A percentile compares a stretch with the other conserved stretches of the same genome.
phyloP scores from a whole-genome alignment of 2,329 filamentous ascomycete genomes.

The Trichophyton verrucosum region DNA sequence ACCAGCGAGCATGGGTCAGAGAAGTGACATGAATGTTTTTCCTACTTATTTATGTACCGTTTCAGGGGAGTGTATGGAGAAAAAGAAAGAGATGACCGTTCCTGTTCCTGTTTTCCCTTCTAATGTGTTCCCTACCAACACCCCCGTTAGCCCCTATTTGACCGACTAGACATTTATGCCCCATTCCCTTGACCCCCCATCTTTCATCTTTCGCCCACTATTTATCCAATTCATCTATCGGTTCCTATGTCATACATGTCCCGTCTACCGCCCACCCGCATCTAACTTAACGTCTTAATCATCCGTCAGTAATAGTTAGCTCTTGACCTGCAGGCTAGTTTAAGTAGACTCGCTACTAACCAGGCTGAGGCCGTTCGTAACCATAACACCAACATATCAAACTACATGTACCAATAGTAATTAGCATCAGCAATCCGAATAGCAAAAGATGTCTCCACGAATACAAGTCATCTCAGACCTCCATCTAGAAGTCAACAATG shows the following conservation, averaged over 20 bases:
- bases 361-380: neutral
- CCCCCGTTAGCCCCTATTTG: neutral
- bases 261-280: neutral
- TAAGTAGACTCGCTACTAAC: neutral
- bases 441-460: neutral
- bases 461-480: slow-evolving; percentile 20
- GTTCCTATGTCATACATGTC: neutral
- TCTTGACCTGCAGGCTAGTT: neutral
- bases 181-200: neutral
- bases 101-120: neutral
- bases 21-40: slow-evolving; percentile 1
- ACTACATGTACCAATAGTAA: neutral
- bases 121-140: neutral
- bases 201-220: neutral
- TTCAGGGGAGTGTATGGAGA: slow-evolving; percentile 3
- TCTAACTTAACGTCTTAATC: neutral
- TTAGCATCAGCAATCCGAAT: neutral
- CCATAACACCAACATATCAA: neutral
- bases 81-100: neutral
- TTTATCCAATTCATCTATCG: neutral
- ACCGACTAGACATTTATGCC: neutral
- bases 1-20: slow-evolving; percentile 2
- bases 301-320: neutral
- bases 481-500: slow-evolving; percentile 18
- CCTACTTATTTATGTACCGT: neutral